Base-by-base conservation (phyloP, 1,139 yeast genomes). In the Schwanniomyces etchellsii region DNA sequence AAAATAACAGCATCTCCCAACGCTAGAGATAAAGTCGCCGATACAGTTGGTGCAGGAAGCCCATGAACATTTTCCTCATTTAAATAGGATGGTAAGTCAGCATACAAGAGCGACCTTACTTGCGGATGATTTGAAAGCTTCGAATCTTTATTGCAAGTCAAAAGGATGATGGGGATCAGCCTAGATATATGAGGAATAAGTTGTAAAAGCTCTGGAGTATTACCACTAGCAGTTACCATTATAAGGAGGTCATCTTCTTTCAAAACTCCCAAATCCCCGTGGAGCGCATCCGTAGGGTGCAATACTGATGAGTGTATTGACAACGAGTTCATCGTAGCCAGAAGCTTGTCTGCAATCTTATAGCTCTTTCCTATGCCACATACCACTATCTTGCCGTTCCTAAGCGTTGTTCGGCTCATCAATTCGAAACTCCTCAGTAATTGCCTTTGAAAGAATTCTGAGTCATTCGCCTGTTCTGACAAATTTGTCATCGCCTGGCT, bases 281-380 rank as follows among this genome's bases (percentile, higher is more conserved):
- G 96, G 18, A 88, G 61, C 0, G 96, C 96, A 39, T 86, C 96
- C 2, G 84, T 63, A 0, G 96, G 95, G 47, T 86, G 96, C 36
- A 86, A 60, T 2, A 71, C 47, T 1, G 77, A 71, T 0, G 95
- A 67, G 31, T 76, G 78, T 33, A 86, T 69, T 20, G 89, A 80
- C 36, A 86, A 62, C 1, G 95, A 84, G 48, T 81, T 83, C 52
- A 86, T 60, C 7, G 95, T 86, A 10, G 95, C 94, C 32, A 77
- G 85, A 16, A 82, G 60, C 52, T 86, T 86, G 34, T 72, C 64
- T 12, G 88, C 93, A 24, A 86, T 81, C 52, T 84, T 85, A 53
- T 62, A 76, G 5, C 91, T 79, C 53, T 86, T 86, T 5, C 96
- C 96, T 52, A 86, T 80, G 3, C 95, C 95, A 14, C 84, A 72